Base-by-base conservation (phyloP, 345 rosid species). In the Eucalyptus pauciflora region DNA sequence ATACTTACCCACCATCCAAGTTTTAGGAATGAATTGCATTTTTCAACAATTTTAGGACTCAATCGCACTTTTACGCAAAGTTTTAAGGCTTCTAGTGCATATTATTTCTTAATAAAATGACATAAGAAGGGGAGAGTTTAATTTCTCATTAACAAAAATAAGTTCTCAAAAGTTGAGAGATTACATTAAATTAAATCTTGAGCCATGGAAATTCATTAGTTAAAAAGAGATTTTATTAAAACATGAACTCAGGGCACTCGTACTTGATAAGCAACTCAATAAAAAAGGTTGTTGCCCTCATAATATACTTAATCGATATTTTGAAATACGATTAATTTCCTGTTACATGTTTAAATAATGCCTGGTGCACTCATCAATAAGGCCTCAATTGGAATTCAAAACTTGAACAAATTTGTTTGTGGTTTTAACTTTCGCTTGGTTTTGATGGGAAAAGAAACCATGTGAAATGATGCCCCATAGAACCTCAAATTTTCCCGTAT, bases 401-500 rank as follows among this genome's bases (percentile, higher is more conserved):
- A 25, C 64, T 24, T 25, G 64, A 5, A 25, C n/a, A 25, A 25
- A 24, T 58, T 58, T 58, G 64, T 25, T 58, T 25, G n/a, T 58
- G 27, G 29, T 58, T 58, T 58, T 58, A 10, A 10, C 14, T 25
- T 58, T 60, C n/a, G 29, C 67, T 25, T 60, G 67, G n/a, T 27
- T 60, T 60, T 27, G 15, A 25, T 27, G 1, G 67, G n/a, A 25
- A 12, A 60, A 60, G 14, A 25, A 60, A 11, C 67, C 15, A 11
- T 60, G 7, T 60, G 52, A 5, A 60, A 11, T 60, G 67, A 60
- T 60, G 67, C 67, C 31, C n/a, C 67, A 60, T 11, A 5, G 67
- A 60, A 5, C 14, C 67, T 12, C 16, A 62, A 16, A 7, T 14
- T 27, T 27, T 62, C 69, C 69, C 7, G 69, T 94, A 88, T 94